These are phyloP conservation scores for Clarireedia monteithiana DNA, from an alignment of 2,329 filamentous ascomycete genomes.

Conservation along the genomic window DNA sequence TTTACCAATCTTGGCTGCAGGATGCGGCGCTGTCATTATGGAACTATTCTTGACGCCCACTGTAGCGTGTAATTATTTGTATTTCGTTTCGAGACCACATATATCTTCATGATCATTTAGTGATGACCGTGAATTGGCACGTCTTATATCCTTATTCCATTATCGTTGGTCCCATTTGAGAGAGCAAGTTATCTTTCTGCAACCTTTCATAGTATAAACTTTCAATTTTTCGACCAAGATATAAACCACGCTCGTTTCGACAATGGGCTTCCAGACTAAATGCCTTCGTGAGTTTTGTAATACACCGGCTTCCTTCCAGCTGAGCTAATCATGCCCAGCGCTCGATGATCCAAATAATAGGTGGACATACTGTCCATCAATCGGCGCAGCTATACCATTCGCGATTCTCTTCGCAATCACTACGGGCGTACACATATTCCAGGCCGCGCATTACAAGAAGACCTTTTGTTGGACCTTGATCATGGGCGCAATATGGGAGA, in stretches of 20 bases:
- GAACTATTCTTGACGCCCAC: too few relatives aligned
- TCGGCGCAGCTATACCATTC: slow-evolving; percentile 31
- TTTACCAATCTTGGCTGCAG: background rate
- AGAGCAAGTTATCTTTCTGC: too few relatives aligned
- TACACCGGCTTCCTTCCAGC: background rate
- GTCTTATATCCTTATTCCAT: too few relatives aligned
- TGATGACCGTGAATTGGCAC: too few relatives aligned
- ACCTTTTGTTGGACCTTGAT: slow-evolving; percentile 37
- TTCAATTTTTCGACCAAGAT: too few relatives aligned
- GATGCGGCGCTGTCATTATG: background rate
- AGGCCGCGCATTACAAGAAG: slow-evolving; percentile 32
- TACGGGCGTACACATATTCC: slow-evolving; percentile 27
- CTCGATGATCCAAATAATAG: background rate
- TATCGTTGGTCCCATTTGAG: too few relatives aligned
- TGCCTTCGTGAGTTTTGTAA: background rate
- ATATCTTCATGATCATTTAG: too few relatives aligned
- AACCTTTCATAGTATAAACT: too few relatives aligned
- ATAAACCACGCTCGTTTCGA: background rate
- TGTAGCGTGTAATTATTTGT: too few relatives aligned
- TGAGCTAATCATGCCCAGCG: background rate
- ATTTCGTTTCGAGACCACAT: too few relatives aligned
- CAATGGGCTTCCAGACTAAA: background rate
- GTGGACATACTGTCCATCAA: slow-evolving; percentile 24
- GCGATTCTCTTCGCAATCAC: slow-evolving; percentile 31
- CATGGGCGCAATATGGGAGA: slow-evolving; percentile 37